phyloP scores from a whole-genome alignment of 75 land plant genomes.

The Picea sitchensis region DNA sequence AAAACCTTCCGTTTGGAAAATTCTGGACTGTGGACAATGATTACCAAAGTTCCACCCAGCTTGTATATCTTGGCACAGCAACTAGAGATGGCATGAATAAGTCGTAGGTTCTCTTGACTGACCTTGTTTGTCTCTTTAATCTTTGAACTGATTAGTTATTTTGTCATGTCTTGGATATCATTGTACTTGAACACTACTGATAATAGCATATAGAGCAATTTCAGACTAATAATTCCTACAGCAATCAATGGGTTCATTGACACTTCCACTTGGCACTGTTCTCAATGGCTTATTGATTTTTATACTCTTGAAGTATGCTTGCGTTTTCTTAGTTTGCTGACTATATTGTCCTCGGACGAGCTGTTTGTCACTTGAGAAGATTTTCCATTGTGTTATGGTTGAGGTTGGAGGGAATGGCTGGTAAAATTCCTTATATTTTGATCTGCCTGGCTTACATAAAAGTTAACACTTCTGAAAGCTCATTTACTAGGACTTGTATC shows the following conservation, averaged over 20 bases:
- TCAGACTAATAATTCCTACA: not conserved
- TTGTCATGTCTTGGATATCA: conserved; percentile 3
- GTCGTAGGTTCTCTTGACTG: conserved; percentile 38
- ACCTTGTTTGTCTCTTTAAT: conserved; percentile 6
- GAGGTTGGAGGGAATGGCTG: not conserved
- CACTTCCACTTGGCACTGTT: not conserved
- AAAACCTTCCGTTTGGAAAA: conserved; percentile 65
- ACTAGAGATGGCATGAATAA: conserved; percentile 32
- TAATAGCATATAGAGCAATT: not conserved
- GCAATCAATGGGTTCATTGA: not conserved
- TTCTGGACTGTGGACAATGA: conserved; percentile 50
- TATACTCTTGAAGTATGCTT: not conserved
- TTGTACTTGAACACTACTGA: not conserved
- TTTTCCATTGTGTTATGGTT: not conserved
- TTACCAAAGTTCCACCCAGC: conserved; percentile 6
- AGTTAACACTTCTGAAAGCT: not conserved
- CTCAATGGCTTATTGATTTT: not conserved
- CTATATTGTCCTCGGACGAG: not conserved
- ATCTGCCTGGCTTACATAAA: not conserved
- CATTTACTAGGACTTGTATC: not conserved
- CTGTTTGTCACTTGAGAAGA: not conserved
- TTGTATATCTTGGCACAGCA: conserved; percentile 47
- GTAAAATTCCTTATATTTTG: not conserved
- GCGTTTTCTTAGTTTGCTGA: not conserved
- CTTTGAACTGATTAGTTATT: conserved; percentile 18